A percentile compares a stretch with the other conserved stretches of the same genome.
These are phyloP conservation scores for Discostella pseudostelligera DNA, from an alignment of 108 stramenopile genomes.

Conservation along the genomic window DNA sequence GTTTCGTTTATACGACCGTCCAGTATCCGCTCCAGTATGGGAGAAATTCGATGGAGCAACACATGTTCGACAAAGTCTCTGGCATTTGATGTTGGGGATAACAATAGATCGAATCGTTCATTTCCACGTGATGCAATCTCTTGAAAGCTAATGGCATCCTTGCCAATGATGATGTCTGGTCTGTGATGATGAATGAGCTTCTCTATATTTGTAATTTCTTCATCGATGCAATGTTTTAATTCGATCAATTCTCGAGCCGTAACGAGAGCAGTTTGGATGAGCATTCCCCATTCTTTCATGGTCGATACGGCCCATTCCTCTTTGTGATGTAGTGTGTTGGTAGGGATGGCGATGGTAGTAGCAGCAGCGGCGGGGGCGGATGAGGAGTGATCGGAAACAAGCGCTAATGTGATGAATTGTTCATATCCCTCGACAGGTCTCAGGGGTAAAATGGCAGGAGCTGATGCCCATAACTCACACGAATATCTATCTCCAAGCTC, in stretches of 20 bases:
- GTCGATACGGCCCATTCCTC: conserved; percentile 22
- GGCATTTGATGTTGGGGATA: conserved; percentile 18
- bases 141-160: conserved; percentile 51
- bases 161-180: conserved; percentile 47
- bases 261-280: conserved; percentile 33
- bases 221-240: conserved; percentile 23
- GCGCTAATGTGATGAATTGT: neutral
- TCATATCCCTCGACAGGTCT: conserved; percentile 31
- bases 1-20: conserved; percentile 22
- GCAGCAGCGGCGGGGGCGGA: neutral
- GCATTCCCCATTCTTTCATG: conserved; percentile 44
- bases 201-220: conserved; percentile 32
- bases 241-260: conserved; percentile 15
- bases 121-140: conserved; percentile 60
- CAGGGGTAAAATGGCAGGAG: conserved; percentile 50
- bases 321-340: too few relatives aligned
- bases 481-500: conserved; percentile 5
- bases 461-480: conserved; percentile 56
- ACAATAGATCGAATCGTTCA: conserved; percentile 54
- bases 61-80: conserved; percentile 16
- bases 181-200: conserved; percentile 22
- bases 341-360: conserved; percentile 2
- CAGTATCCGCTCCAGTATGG: conserved; percentile 16
- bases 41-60: conserved; percentile 16
- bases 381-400: neutral